These are phyloP conservation scores for Microglena sp. DNA, from an alignment of 139 green algal species.

Conservation along the genomic window DNA sequence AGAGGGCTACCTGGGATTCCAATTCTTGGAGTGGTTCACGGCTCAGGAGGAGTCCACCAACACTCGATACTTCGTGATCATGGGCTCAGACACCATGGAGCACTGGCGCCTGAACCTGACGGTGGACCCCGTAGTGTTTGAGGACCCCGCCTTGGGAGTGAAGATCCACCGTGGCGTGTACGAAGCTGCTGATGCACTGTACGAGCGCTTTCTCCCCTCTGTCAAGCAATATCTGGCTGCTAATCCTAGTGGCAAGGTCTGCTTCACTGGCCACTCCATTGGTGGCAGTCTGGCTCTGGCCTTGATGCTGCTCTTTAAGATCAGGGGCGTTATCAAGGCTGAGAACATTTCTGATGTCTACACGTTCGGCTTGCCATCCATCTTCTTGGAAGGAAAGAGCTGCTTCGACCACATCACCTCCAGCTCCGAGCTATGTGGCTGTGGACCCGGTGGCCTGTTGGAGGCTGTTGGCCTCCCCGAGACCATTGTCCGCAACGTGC, in stretches of 20 bases:
- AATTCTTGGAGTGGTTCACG: constrained; percentile 12
- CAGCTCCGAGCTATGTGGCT: background rate
- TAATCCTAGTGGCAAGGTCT: too few relatives aligned
- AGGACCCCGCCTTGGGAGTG: constrained; percentile 68
- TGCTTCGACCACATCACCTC: background rate
- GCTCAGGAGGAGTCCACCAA: background rate
- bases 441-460: background rate
- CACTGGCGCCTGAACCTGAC: constrained; percentile 86
- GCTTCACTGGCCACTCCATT: constrained; percentile 93
- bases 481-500: too few relatives aligned
- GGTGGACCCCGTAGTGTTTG: constrained; percentile 93
- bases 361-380: constrained; percentile 83
- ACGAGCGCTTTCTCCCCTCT: constrained; percentile 79
- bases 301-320: constrained; percentile 81
- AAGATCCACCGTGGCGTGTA: constrained; percentile 95
- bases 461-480: constrained; percentile 10
- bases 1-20: too few relatives aligned
- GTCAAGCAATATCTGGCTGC: too few relatives aligned
- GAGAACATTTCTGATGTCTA: constrained; percentile 58
- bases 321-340: constrained; percentile 53
- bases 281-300: constrained; percentile 78
- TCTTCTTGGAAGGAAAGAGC: constrained; percentile 82
- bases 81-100: constrained; percentile 40
- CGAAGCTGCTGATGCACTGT: constrained; percentile 72
- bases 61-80: constrained; percentile 6